phyloP scores from a whole-genome alignment of 352 stramenopile species.

The Aphanomyces astaci region DNA sequence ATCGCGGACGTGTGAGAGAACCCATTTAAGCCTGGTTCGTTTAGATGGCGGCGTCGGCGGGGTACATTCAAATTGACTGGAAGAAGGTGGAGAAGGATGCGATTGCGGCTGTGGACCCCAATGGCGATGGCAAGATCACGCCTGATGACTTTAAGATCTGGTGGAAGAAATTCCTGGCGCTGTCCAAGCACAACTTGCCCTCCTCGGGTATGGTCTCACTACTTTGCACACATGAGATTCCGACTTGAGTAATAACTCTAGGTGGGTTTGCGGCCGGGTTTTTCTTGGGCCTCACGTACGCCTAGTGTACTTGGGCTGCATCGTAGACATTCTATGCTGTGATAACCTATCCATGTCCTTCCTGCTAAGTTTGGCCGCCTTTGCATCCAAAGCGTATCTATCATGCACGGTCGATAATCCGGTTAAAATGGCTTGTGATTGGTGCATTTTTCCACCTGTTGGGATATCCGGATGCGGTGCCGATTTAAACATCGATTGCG shows the following conservation, averaged over 20 bases:
- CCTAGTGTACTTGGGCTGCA: not conserved
- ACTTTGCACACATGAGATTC: too few relatives aligned
- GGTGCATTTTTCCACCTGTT: not conserved
- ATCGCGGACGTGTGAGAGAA: not conserved
- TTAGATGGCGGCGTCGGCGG: slow-evolving; percentile 59
- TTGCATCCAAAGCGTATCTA: not conserved
- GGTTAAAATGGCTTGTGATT: not conserved
- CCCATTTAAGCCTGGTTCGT: not conserved
- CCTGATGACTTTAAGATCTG: slow-evolving; percentile 72
- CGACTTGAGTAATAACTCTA: not conserved
- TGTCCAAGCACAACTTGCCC: slow-evolving; percentile 77
- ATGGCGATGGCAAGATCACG: slow-evolving; percentile 81
- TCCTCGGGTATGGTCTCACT: slow-evolving; percentile 34
- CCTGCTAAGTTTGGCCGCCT: not conserved
- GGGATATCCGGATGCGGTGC: not conserved
- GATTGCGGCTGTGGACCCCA: slow-evolving; percentile 66
- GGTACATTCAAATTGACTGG: slow-evolving; percentile 88
- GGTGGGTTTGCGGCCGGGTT: slow-evolving; percentile 19
- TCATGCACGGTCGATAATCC: not conserved
- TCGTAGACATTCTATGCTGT: not conserved
- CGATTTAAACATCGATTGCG: not conserved
- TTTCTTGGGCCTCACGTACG: slow-evolving; percentile 1
- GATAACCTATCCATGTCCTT: not conserved
- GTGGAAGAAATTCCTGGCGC: slow-evolving; percentile 52
- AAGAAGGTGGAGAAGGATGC: slow-evolving; percentile 83